Evolutionary conservation across 1,284 basidiomycete genomes (phyloP), one percentile per base, ranked within the genome.

Genomic region (Ceratobasidium sp.): DNA sequence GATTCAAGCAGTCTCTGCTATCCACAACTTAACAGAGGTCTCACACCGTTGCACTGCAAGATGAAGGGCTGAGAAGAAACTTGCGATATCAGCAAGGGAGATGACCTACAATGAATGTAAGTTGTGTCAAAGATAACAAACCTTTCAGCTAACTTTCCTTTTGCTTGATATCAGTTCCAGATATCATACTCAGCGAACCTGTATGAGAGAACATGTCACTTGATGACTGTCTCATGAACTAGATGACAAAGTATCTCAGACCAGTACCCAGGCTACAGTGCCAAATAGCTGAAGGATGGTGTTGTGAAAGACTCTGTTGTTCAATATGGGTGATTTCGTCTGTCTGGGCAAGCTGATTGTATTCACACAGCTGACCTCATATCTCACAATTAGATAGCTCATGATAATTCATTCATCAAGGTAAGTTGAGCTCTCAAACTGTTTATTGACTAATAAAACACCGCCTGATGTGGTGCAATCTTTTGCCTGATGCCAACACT

Each of bases 1-100:
- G 13, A 76, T 82, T 7, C 63, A 65, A 13, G 19, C n/a, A 16
- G 48, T 65, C 31, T 64, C 39, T 7, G 34, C 34, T 8, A 34
- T 34, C 34, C 8, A 3, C 8, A 8, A 8, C 34, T 34, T 34
- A 8, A 2, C 34, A 34, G 34, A 34, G 8, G 4, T 34, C 34
- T 2, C 8, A 8, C 34, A 34, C 2, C 2, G 34, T 8, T 8
- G 8, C 8, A 8, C 34, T 34, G 34, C 34, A 3, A 34, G 8
- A 8, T 8, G 8, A 34, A 34, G 34, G 34, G 34, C 34, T 34
- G 34, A 34, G 34, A 2, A 8, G 8, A 34, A 8, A 8, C 4
- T 34, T 6, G 62, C 1, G 39, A 46, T 64, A 46, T 46, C 62
- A 6, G 3, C 37, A 14, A 13, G 22, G 8, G 56, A 59, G 34